These are phyloP conservation scores for Penicillium cataractarum DNA, from an alignment of 495 filamentous ascomycete genomes.

Conservation along the genomic window DNA sequence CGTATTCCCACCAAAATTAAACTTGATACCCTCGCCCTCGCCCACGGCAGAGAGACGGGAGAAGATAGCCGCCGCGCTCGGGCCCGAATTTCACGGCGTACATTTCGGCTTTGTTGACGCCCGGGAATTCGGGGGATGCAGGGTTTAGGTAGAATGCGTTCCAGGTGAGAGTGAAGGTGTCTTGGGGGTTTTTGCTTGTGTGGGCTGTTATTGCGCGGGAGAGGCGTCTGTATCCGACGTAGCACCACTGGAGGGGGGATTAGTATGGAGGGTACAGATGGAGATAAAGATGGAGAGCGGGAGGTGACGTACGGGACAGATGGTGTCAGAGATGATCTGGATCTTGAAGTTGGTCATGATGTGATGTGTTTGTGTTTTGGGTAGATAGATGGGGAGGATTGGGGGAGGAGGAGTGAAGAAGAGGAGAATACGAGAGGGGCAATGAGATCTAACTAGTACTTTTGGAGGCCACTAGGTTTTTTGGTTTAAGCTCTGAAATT, in stretches of 20 bases:
- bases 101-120: conserved; percentile 59
- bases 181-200: conserved; percentile 58
- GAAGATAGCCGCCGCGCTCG: conserved; percentile 59
- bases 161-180: conserved; percentile 75
- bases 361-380: background rate
- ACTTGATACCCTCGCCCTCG: conserved; percentile 67
- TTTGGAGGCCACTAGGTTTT: no score
- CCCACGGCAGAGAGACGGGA: conserved; percentile 62
- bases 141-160: conserved; percentile 82
- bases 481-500: background rate
- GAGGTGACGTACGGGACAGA: conserved; percentile 66
- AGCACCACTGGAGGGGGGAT: conserved; percentile 61
- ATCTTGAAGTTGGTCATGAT: conserved; percentile 80
- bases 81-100: conserved; percentile 63
- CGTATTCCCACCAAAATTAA: conserved; percentile 70
- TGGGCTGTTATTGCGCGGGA: conserved; percentile 69
- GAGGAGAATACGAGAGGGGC: background rate
- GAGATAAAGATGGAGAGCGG: background rate
- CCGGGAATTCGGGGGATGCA: conserved; percentile 53
- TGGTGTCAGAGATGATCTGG: conserved; percentile 71
- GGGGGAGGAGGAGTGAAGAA: background rate
- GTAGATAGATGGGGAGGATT: background rate
- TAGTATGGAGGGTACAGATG: conserved; percentile 10
- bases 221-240: conserved; percentile 78
- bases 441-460: no score